These are phyloP conservation scores for Picochlorum sp. DNA, from an alignment of 139 green algal species.

Conservation along the genomic window DNA sequence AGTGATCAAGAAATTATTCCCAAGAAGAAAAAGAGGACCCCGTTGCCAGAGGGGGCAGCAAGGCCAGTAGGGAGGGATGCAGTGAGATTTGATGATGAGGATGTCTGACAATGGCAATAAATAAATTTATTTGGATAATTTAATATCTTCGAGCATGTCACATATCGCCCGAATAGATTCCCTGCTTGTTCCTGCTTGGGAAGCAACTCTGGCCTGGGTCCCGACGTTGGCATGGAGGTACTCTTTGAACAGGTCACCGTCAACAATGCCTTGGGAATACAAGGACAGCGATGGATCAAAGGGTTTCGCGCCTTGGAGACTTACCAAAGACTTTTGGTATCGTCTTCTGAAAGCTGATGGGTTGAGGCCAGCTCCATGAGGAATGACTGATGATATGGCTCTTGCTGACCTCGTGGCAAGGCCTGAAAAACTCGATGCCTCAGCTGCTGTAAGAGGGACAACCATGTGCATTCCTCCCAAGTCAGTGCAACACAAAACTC, in stretches of 20 bases:
- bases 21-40: too few species aligned
- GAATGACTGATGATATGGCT: conserved; percentile 32
- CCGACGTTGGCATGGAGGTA: conserved; percentile 16
- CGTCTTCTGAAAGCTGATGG: conserved; percentile 56
- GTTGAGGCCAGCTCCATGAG: conserved; percentile 61
- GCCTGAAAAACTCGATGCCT: not conserved
- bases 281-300: conserved; percentile 4
- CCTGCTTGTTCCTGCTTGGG: conserved; percentile 8
- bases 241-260: conserved; percentile 47
- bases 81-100: not conserved
- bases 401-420: conserved; percentile 36
- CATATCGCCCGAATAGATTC: not conserved
- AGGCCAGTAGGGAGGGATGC: too few species aligned
- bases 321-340: conserved; percentile 16
- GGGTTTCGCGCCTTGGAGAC: conserved; percentile 19
- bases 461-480: conserved; percentile 10
- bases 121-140: not conserved
- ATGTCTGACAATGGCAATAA: not conserved
- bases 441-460: conserved; percentile 12
- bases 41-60: too few species aligned
- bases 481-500: conserved; percentile 8
- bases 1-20: too few species aligned
- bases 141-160: not conserved
- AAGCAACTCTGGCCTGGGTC: conserved; percentile 23
- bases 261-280: conserved; percentile 35